Percentiles rank a stretch among this genome's conserved stretches.
Conservation (phyloP, 1,139 yeast genomes). For the Yamadazyma sp. region DNA sequence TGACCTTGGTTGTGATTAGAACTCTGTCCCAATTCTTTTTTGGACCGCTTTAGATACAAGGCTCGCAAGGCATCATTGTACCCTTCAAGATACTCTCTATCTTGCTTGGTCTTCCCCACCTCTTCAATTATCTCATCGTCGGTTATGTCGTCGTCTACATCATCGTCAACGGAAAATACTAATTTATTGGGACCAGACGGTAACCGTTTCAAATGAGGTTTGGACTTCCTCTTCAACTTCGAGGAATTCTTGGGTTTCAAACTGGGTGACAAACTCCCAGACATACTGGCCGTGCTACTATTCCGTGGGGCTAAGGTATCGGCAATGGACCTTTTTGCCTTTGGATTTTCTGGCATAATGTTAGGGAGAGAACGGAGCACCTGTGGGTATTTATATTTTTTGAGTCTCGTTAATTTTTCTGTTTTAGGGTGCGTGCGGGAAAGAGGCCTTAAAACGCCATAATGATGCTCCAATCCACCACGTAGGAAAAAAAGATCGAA, state of each 20-base stretch:
- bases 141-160: conserved; percentile 50
- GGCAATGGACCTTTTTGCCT: conserved; percentile 3
- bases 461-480: background rate
- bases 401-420: background rate
- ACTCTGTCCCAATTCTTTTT: conserved; percentile 8
- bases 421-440: background rate
- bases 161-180: conserved; percentile 76
- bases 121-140: conserved; percentile 35
- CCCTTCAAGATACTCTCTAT: conserved; percentile 69
- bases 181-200: conserved; percentile 28
- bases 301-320: background rate
- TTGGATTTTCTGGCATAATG: conserved; percentile 6
- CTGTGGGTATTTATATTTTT: background rate
- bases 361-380: background rate
- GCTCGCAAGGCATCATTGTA: conserved; percentile 66
- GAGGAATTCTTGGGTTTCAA: conserved; percentile 15
- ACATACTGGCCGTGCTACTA: conserved; percentile 1
- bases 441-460: background rate
- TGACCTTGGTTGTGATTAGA: background rate
- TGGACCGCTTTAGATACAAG: conserved; percentile 24
- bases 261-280: conserved; percentile 14
- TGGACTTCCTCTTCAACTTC: conserved; percentile 19
- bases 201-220: conserved; percentile 27
- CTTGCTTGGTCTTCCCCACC: conserved; percentile 28
- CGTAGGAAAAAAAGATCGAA: no score